Percentiles rank a stretch among this genome's conserved stretches.
These are phyloP conservation scores for Hondaea fermentalgiana DNA, from an alignment of 108 stramenopile species.

Conservation along the genomic window DNA sequence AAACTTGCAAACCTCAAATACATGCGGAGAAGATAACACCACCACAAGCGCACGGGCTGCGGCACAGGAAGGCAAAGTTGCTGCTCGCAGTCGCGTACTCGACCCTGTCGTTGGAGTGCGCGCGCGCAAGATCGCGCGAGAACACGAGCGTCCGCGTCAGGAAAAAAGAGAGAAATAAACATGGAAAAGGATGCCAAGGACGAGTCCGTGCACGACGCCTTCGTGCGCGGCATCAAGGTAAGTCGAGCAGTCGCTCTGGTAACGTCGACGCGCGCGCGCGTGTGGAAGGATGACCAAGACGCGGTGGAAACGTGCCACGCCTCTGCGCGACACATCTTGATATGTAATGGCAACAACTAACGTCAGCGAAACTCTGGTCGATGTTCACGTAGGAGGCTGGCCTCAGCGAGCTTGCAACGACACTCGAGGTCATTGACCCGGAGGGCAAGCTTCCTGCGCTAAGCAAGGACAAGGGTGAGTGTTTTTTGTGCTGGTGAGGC, in stretches of 20 bases:
- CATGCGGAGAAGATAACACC: too few species aligned
- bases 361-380: too few species aligned
- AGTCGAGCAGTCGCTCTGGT: background rate
- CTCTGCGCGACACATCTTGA: background rate
- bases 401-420: background rate
- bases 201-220: slow-evolving; percentile 9
- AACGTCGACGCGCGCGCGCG: background rate
- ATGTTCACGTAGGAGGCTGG: background rate
- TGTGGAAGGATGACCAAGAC: background rate
- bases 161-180: too few species aligned
- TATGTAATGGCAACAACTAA: too few species aligned
- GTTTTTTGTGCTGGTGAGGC: background rate
- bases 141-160: too few species aligned
- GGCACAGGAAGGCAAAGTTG: too few species aligned
- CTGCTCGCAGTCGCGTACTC: too few species aligned
- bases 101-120: too few species aligned
- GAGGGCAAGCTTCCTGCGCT: background rate
- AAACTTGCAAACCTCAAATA: too few species aligned
- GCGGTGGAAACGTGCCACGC: background rate
- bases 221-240: background rate
- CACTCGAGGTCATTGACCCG: background rate
- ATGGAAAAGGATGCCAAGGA: background rate
- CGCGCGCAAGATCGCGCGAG: too few species aligned
- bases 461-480: background rate
- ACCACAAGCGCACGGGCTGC: too few species aligned